Base-by-base conservation (phyloP, 371 early-diverging fungal species). In the Rhizopus delemar region DNA sequence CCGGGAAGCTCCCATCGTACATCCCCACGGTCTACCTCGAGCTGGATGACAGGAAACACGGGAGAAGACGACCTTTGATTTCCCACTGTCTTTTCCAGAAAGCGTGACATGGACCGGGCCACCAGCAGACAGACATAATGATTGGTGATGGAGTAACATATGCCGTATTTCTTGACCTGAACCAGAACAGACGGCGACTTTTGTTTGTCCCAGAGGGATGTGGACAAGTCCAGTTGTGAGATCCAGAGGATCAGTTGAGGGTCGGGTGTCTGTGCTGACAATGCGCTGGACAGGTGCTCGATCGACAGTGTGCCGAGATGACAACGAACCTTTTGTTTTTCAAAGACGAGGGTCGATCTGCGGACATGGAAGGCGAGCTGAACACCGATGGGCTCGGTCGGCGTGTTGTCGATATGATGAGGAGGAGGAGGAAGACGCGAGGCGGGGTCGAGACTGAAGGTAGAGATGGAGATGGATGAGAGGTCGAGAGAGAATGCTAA, bases 341-440 rank as follows among this genome's bases (percentile, higher is more conserved):
- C 46, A 15, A 9, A 52, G 1, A 56, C 57, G 22, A 60, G 31
- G 6, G 57, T 50, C 12, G 62, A 31, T 13, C 59, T 62, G n/a
- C 58, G 45, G 2, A 41, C 38, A 15, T 51, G 31, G 1, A 66
- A n/a, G 35, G 51, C 29, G 16, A 66, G 31, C 0, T 45, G 51
- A 12, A 51, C 33, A 0, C 32, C 31, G 1, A 62, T 34, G 2
- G 31, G n/a, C 11, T 53, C 7, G 1, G 2, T 36, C 0, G 66
- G 66, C n/a, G 53, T 45, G n/a, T 66, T 66, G 38, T 62, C 51
- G 8, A 66, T 50, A n/a, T 46, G 62, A 12, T 53, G 56, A 1
- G 5, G 9, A 36, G 59, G 54, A n/a, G 22, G 22, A 15, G 16
- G 22, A 12, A 5, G 16, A 31, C 5, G 9, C 3, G 51, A 2